Evolutionary conservation across 108 stramenopile genomes (phyloP).

Genomic region (Aurantiochytrium sp.): DNA sequence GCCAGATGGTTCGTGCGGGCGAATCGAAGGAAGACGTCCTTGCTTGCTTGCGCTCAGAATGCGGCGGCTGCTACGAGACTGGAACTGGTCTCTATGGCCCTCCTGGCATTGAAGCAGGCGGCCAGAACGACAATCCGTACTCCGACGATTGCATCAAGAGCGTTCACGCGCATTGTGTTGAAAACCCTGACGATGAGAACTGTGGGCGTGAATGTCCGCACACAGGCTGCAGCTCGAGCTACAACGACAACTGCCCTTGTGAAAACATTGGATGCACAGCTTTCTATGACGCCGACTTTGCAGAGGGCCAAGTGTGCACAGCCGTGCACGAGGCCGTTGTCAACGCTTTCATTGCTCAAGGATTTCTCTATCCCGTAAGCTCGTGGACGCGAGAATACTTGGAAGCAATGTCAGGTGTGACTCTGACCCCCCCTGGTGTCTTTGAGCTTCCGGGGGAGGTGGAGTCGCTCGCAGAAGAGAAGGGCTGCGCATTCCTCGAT

Average conservation of each 20-base stretch:
- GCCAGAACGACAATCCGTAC: not conserved
- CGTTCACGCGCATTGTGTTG: not conserved
- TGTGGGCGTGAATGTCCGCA: not conserved
- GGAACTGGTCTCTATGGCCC: not conserved
- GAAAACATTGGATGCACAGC: not conserved
- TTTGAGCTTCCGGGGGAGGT: not conserved
- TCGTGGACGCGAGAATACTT: not conserved
- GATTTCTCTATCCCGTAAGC: not conserved
- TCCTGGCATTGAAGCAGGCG: not conserved
- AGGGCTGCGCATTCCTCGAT: not conserved
- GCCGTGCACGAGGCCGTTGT: not conserved
- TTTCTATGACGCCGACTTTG: not conserved
- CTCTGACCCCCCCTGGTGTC: not conserved
- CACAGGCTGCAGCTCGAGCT: not conserved
- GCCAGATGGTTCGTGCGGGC: not conserved
- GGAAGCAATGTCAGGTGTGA: not conserved
- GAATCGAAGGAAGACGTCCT: not conserved
- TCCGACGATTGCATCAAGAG: not conserved
- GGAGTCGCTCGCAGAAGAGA: not conserved
- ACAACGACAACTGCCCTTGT: not conserved
- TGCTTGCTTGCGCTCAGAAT: not conserved
- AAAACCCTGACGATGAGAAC: not conserved
- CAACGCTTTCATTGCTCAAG: not conserved
- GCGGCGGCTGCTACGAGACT: not conserved
- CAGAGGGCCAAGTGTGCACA: not conserved